Base-by-base conservation (phyloP, 2,329 filamentous ascomycete genomes). In the Fusarium coicis region DNA sequence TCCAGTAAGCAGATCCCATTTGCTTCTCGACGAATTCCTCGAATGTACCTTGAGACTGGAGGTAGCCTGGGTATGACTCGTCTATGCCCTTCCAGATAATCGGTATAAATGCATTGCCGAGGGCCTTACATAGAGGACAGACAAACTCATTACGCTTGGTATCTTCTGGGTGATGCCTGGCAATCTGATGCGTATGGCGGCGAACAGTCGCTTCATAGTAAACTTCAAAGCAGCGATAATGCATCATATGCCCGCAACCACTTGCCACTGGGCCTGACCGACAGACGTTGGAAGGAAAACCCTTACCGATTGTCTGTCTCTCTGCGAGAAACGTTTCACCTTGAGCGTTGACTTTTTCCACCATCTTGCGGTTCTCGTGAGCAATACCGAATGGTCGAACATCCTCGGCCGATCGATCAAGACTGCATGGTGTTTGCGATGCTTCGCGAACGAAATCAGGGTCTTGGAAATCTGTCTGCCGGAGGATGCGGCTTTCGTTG, bases 221-320 rank as follows among this genome's bases (percentile, higher is more conserved):
- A 44, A 93, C 90, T 78, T 98, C 95, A 79, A 99, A 99, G 83
- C 96, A 99, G 75, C 90, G 91, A 80, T 93, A 98, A 81, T 99
- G 96, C 96, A 99, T 99, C 78, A 99, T 97, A 81, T 99, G 96
- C 6, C 96, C 96, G 81, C 96, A 99, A 15, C 96, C 94, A 40
- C 93, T 93, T 16, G 95, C 93, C 4, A 98, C 92, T 1, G 96
- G 93, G 0, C 95, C 96, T 23, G 89, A 86, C 34, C 88, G 87
- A 39, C 90, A 90, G 44, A 90, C 87, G 15, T 88, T 85, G 11
- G 91, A 87, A 6, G 94, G 92, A 78, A 97, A 99, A 1, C 96
- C 96, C 81, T 95, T 97, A 37, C 96, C 95, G 53, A 99, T 89
- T 10, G 91, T 91, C 82, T 97, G 93, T 54, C 93, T 90, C 80